Conservation (phyloP, 352 stramenopile genomes). For the Phytophthora tentaculata region DNA sequence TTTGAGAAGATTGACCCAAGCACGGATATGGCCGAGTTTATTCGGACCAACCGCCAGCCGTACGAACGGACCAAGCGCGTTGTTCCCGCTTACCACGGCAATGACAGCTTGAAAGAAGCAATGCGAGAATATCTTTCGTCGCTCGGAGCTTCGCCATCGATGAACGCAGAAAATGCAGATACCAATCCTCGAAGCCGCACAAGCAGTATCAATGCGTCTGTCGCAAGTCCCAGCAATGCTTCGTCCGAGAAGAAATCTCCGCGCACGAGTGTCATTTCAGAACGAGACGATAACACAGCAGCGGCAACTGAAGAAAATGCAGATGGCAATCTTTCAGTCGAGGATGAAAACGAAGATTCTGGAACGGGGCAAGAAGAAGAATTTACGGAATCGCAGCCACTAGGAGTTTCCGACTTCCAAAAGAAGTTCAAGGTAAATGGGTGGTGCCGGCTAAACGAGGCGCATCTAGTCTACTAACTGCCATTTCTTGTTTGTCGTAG, state of each 20-base stretch:
- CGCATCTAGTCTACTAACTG: background rate
- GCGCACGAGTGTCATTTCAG: conserved; percentile 1
- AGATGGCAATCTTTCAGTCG: conserved; percentile 9
- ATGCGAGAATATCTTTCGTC: conserved; percentile 56
- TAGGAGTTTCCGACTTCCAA: conserved; percentile 76
- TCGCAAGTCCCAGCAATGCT: conserved; percentile 5
- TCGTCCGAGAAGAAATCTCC: conserved; percentile 26
- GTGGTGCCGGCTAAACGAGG: background rate
- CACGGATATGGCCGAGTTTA: conserved; percentile 72
- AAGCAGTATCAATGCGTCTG: conserved; percentile 2
- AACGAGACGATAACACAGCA: conserved; percentile 3
- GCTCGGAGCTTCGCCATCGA: conserved; percentile 14
- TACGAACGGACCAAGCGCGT: conserved; percentile 55
- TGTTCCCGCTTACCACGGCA: conserved; percentile 48
- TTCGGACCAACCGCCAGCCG: conserved; percentile 54
- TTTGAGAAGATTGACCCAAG: conserved; percentile 65
- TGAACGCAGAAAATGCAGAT: conserved; percentile 26
- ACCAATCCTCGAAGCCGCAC: conserved; percentile 13
- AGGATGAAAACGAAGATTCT: conserved; percentile 20
- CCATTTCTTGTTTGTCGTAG: conserved; percentile 28
- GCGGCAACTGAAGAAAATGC: conserved; percentile 9
- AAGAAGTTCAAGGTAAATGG: conserved; percentile 84
- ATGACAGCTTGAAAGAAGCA: conserved; percentile 61
- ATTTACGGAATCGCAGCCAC: conserved; percentile 46
- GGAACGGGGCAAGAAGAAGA: conserved; percentile 45